Evolutionary conservation across 1,139 yeast genomes (phyloP).

Genomic region (Blastobotrys illinoisensis): DNA sequence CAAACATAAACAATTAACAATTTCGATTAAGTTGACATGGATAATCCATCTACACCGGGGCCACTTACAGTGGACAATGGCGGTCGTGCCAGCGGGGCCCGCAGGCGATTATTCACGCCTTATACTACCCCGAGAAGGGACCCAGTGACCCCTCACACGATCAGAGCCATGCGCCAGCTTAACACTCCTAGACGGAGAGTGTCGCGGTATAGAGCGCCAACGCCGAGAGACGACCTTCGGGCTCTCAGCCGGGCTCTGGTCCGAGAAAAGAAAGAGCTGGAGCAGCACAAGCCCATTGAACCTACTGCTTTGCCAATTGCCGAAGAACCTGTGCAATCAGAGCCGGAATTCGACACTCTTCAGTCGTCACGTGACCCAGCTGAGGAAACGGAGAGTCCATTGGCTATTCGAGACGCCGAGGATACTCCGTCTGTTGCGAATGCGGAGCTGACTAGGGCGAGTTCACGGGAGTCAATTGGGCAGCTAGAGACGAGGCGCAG

Average conservation of each 20-base stretch:
- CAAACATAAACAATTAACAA: neutral
- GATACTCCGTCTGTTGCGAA: neutral
- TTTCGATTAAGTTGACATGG: neutral
- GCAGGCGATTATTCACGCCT: slow-evolving; percentile 1
- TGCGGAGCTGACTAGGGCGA: neutral
- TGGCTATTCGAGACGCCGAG: neutral
- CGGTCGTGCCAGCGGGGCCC: neutral
- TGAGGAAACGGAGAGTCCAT: neutral
- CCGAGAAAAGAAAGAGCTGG: slow-evolving; percentile 7
- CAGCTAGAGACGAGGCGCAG: slow-evolving; percentile 5
- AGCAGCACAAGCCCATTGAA: neutral
- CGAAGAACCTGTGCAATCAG: too few species aligned
- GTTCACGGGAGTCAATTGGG: neutral
- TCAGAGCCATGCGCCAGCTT: slow-evolving; percentile 7
- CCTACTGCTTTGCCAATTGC: neutral
- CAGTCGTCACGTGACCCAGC: neutral
- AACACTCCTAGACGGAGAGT: slow-evolving; percentile 10
- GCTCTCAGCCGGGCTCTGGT: slow-evolving; percentile 16
- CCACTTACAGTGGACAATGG: neutral
- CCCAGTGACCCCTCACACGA: slow-evolving; percentile 12
- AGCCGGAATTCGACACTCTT: too few species aligned
- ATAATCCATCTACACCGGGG: neutral
- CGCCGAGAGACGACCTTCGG: slow-evolving; percentile 13
- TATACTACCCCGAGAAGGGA: slow-evolving; percentile 2
- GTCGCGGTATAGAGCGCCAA: slow-evolving; percentile 5